Conservation (phyloP, 768 basidiomycete species). For the Lentinula sp. region DNA sequence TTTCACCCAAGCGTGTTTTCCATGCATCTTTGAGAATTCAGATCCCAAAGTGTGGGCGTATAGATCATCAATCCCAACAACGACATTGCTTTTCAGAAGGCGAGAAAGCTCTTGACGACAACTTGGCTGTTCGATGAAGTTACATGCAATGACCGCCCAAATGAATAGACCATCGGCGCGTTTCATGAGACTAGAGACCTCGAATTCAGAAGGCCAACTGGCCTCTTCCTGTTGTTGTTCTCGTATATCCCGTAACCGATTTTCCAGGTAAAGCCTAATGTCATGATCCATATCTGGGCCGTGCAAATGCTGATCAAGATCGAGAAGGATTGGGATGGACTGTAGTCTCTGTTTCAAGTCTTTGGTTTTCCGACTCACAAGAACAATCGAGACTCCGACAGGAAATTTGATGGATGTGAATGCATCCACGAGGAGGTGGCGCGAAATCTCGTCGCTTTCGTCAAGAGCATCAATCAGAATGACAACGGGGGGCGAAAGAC, state of each 20-base stretch:
- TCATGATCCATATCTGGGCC: background rate
- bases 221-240: background rate
- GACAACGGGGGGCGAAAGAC: background rate
- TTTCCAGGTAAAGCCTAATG: background rate
- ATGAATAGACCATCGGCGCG: background rate
- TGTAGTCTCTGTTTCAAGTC: background rate
- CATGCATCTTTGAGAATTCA: background rate
- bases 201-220: background rate
- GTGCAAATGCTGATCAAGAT: background rate
- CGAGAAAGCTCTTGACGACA: background rate
- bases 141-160: background rate
- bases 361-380: background rate
- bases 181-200: background rate
- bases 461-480: background rate
- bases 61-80: background rate
- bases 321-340: background rate
- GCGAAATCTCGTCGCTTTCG: background rate
- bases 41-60: background rate
- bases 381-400: background rate
- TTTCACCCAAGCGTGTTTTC: background rate
- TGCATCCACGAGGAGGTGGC: background rate
- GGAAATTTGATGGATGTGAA: background rate
- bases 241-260: background rate
- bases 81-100: background rate
- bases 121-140: constrained; percentile 3